Base-by-base conservation (phyloP, 2,329 filamentous ascomycete genomes). In the Trichoderma pleuroti region DNA sequence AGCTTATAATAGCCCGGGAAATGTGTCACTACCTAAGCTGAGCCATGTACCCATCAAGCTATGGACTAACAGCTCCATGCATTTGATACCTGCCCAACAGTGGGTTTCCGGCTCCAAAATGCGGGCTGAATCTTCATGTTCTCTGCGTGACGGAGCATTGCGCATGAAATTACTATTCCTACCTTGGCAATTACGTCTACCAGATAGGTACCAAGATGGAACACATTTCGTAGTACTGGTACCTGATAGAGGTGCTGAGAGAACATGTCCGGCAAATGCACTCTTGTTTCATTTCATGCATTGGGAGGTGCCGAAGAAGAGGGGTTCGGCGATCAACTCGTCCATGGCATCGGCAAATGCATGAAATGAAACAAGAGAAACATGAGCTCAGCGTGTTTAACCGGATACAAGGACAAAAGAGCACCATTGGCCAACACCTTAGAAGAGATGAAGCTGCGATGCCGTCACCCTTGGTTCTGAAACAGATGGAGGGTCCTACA, bases 391-490 rank as follows among this genome's bases (percentile, higher is more conserved):
- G 46, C 21, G 3, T 52, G 46, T 24, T 24, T 24, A 52, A 24
- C 46, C 21, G 46, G 46, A 24, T 52, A 52, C 46, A 30, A 56
- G 14, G 28, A 56, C 52, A 56, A 30, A 56, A 26, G 46, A 24
- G 21, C 46, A 21, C 46, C 46, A 52, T 52, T 24, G 14, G 32
- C 16, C 42, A 46, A 46, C 11, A 49, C 18, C n/a, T 49, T 4
- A 21, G 42, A 4, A 21, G 42, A n/a, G n/a, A 30, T 36, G 46
- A 28, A 56, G 24, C 12, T 57, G 65, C 26, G 32, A 46, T 68
- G 52, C 28, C 54, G 65, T 59, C 65, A 60, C 65, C 56, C 64
- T 49, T 32, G 12, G 32, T 42, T 60, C 36, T 68, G 54, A 68
- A 68, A 68, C 65, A 49, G 12, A 60, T n/a, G 26, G 64, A n/a